A percentile compares a stretch with the other conserved stretches of the same genome.
Conservation (phyloP, 2,329 filamentous ascomycete genomes). For the Penicillium thymicola region DNA sequence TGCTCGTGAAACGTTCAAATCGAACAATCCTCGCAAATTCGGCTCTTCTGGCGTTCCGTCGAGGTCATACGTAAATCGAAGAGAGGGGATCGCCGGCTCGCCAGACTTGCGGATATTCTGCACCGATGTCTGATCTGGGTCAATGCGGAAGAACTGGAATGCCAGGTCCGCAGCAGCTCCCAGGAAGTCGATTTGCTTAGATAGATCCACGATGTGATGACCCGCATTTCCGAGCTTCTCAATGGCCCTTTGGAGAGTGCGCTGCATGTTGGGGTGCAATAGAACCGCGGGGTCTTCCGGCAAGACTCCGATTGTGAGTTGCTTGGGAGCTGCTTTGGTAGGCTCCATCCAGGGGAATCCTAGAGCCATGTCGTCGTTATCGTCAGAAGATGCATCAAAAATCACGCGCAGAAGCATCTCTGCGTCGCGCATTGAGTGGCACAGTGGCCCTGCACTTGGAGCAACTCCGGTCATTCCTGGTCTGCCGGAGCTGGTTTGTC, state of each 20-base stretch:
- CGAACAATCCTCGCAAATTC: neutral
- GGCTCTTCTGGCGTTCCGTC: neutral
- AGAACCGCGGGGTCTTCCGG: neutral
- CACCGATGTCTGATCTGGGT: neutral
- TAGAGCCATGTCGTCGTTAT: neutral
- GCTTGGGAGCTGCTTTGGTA: neutral
- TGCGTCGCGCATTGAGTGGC: constrained; percentile 13
- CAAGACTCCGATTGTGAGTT: neutral
- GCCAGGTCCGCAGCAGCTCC: neutral
- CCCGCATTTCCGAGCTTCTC: neutral
- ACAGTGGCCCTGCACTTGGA: constrained; percentile 14
- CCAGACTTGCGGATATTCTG: neutral
- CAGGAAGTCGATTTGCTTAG: neutral
- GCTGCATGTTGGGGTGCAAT: neutral
- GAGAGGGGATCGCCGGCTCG: neutral
- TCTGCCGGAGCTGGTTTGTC: constrained; percentile 17
- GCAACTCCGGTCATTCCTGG: constrained; percentile 16
- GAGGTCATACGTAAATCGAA: neutral
- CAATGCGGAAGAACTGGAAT: neutral
- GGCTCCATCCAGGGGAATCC: neutral
- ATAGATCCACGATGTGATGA: neutral
- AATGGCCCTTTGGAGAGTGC: neutral
- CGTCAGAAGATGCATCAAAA: neutral
- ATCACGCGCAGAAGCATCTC: neutral
- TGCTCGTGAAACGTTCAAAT: neutral